Evolutionary conservation across 129 eudicot species (phyloP).

Genomic region (Tanacetum coccineum): DNA sequence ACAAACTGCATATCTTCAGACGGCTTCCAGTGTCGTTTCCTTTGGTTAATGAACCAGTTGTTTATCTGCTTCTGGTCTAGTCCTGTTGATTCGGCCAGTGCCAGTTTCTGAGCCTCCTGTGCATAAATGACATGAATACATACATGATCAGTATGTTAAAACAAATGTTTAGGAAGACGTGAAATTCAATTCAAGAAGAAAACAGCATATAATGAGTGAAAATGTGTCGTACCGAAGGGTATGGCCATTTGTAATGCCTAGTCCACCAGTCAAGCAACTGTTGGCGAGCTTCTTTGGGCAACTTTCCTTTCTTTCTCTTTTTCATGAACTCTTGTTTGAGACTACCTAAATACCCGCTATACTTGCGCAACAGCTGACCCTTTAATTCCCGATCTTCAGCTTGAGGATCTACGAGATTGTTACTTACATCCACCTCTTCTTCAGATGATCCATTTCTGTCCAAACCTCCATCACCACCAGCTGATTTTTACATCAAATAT

Average conservation of each 20-base stretch:
- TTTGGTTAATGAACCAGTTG: conserved; percentile 94
- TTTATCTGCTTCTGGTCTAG: conserved; percentile 78
- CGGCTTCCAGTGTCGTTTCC: conserved; percentile 87
- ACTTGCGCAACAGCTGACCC: conserved; percentile 88
- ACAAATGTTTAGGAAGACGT: not conserved
- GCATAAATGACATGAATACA: no score
- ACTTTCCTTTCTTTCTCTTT: conserved; percentile 92
- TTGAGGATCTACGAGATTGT: conserved; percentile 68
- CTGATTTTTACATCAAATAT: conserved; percentile 24
- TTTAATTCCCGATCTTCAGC: conserved; percentile 87
- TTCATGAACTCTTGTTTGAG: conserved; percentile 95
- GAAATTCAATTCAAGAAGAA: no score
- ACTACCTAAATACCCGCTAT: conserved; percentile 84
- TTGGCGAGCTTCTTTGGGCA: conserved; percentile 95
- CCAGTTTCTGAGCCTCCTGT: conserved; percentile 84
- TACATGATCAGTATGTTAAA: not conserved
- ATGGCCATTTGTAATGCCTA: conserved; percentile 97
- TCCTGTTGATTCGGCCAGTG: conserved; percentile 75
- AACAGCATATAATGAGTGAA: not conserved
- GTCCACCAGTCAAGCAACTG: conserved; percentile 98
- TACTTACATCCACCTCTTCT: conserved; percentile 68
- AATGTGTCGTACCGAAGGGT: conserved; percentile 59
- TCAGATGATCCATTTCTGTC: conserved; percentile 72
- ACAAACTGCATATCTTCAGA: conserved; percentile 89
- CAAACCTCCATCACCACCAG: conserved; percentile 51